Percentiles rank a stretch among this genome's conserved stretches.
These are phyloP conservation scores for Phytophthora meadii DNA, from an alignment of 352 stramenopile genomes.

Conservation along the genomic window DNA sequence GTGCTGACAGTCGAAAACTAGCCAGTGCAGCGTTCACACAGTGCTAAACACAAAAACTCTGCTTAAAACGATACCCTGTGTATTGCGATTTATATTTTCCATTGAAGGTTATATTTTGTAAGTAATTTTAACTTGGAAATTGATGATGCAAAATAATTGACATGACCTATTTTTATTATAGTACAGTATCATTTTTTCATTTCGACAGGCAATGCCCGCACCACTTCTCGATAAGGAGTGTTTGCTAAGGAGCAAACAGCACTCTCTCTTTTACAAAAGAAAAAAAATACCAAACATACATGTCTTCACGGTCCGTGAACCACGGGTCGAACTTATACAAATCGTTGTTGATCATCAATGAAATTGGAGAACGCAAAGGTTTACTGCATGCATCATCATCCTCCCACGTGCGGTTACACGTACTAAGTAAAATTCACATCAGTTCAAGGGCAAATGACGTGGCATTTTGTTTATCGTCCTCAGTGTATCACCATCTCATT, in stretches of 20 bases:
- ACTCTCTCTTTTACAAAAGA: too few species aligned
- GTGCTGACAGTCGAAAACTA: slow-evolving; percentile 16
- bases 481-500: too few species aligned
- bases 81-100: background rate
- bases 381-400: background rate
- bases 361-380: background rate
- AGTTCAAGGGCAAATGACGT: background rate
- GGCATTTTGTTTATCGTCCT: background rate
- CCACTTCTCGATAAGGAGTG: too few species aligned
- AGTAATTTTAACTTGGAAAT: slow-evolving; percentile 10
- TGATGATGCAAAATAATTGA: slow-evolving; percentile 2
- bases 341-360: background rate
- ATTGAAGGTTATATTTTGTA: slow-evolving; percentile 4
- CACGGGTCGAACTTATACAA: background rate
- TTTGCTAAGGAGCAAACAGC: too few species aligned
- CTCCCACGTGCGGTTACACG: background rate
- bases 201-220: too few species aligned
- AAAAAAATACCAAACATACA: too few species aligned
- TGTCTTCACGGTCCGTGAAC: background rate
- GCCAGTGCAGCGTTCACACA: slow-evolving; percentile 19
- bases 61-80: slow-evolving; percentile 19
- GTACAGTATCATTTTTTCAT: too few species aligned
- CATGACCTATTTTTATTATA: too few species aligned
- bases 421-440: background rate
- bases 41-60: background rate